Evolutionary conservation across 1,284 basidiomycete species (phyloP), one percentile per base, ranked within the genome.

Genomic region (Inonotus hispidus): DNA sequence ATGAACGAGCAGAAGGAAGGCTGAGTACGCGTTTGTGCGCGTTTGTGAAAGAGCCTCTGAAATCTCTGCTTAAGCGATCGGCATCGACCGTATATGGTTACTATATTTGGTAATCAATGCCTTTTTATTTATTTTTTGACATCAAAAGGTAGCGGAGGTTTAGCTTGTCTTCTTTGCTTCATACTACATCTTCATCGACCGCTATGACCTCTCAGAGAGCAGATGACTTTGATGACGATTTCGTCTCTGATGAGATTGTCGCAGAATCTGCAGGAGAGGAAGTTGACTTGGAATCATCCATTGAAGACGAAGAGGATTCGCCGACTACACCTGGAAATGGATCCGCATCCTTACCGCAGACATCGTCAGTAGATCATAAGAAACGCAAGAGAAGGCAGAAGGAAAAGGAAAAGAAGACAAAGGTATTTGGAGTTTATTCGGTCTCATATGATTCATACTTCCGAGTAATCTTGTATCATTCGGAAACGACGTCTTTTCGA

Each of bases 201-300:
- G 41, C 16, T 43, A 60, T 60, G 59, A 45, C 25, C 29, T 23
- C 59, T 23, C 55, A 49, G 14, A 49, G 75, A 59, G 88, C 87
- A 47, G 92, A 93, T 76, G 88, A 89, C 74, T 78, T 93, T 19
- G 87, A 88, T 47, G 90, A 93, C 68, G 88, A 92, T 68, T 90
- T 89, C 69, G 76, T 88, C 45, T 79, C 81, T 32, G 90, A 93
- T 65, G 86, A 88, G 54, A 74, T 82, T 23, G 80, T 90, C 0
- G 84, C 82, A 0, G 71, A 82, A 14, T 86, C 84, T 1, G 81
- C 75, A 23, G 83, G 81, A 16, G 85, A 83, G 43, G 81, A 80
- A 19, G 72, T 16, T 8, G 57, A 73, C 1, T 69, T 67, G n/a
- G 70, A 76, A n/a, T 77, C 79, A 57, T 66, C 71, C 7, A 77